These are phyloP conservation scores for Picea engelmannii DNA, from an alignment of 83 land plant species.

Conservation along the genomic window DNA sequence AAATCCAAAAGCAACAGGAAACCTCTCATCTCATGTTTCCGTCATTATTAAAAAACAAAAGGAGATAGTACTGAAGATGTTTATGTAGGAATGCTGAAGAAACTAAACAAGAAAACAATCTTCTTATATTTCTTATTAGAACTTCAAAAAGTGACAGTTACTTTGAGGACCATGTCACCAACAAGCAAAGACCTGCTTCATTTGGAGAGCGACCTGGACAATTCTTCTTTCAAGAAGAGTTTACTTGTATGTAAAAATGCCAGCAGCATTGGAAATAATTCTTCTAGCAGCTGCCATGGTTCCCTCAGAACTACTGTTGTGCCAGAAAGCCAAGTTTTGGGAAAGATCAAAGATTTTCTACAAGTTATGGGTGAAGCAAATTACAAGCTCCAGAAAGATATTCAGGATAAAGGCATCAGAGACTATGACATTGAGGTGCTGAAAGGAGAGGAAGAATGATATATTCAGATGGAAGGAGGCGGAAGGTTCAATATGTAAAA, in stretches of 20 bases:
- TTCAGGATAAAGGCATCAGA: slow-evolving; percentile 29
- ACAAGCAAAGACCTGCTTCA: slow-evolving; percentile 12
- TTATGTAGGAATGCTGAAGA: no score
- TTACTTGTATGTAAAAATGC: not conserved
- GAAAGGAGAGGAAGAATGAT: slow-evolving; percentile 57
- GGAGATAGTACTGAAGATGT: no score
- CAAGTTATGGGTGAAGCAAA: slow-evolving; percentile 72
- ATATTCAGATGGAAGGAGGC: slow-evolving; percentile 53
- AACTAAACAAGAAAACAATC: no score
- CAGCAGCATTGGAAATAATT: not conserved
- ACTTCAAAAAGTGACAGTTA: not conserved
- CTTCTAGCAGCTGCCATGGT: not conserved
- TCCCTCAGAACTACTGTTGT: not conserved
- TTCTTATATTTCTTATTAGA: no score
- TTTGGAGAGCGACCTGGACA: not conserved
- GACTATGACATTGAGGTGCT: slow-evolving; percentile 56
- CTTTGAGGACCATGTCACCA: slow-evolving; percentile 1
- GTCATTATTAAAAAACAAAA: no score
- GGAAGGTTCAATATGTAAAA: no score
- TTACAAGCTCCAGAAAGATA: slow-evolving; percentile 42
- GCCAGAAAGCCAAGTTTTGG: slow-evolving; percentile 36
- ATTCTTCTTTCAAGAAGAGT: not conserved
- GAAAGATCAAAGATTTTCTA: slow-evolving; percentile 60
- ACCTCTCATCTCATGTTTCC: no score
- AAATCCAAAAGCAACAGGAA: no score